Conservation (phyloP, 495 filamentous ascomycete species). For the Talaromyces nanjingensis region DNA sequence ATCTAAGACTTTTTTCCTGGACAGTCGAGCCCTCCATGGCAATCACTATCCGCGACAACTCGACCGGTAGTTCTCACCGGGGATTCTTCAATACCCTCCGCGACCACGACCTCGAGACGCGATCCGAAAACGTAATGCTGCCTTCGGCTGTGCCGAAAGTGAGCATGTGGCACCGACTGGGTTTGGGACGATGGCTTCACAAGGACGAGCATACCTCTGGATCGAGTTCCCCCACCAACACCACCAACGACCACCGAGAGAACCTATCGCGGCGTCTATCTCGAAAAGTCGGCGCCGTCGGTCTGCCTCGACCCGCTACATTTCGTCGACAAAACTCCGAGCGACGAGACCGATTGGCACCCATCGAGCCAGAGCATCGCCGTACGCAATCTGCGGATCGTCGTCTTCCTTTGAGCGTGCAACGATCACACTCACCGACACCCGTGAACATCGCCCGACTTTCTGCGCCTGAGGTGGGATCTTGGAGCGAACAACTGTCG, state of each 20-base stretch:
- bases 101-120: constrained; percentile 7
- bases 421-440: constrained; percentile 37
- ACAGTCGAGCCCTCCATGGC: constrained; percentile 11
- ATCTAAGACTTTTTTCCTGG: neutral
- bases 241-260: constrained; percentile 19
- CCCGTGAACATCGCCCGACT: constrained; percentile 30
- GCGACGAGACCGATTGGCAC: constrained; percentile 61
- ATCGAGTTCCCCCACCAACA: constrained; percentile 18
- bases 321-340: constrained; percentile 81
- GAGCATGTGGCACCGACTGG: constrained; percentile 46
- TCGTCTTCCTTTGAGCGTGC: constrained; percentile 42
- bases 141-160: constrained; percentile 27
- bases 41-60: constrained; percentile 12
- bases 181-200: constrained; percentile 39
- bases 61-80: constrained; percentile 7
- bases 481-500: constrained; percentile 28
- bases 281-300: constrained; percentile 63
- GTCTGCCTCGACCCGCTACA: constrained; percentile 65
- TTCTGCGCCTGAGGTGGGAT: constrained; percentile 41
- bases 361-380: constrained; percentile 58
- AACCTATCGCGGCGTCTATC: constrained; percentile 50
- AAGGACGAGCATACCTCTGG: constrained; percentile 29
- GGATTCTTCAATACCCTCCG: constrained; percentile 8
- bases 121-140: neutral
- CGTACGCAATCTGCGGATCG: constrained; percentile 71